Evolutionary conservation across 768 basidiomycete genomes (phyloP), one percentile per base, ranked within the genome.

Genomic region (Nevesoporus exiguus): DNA sequence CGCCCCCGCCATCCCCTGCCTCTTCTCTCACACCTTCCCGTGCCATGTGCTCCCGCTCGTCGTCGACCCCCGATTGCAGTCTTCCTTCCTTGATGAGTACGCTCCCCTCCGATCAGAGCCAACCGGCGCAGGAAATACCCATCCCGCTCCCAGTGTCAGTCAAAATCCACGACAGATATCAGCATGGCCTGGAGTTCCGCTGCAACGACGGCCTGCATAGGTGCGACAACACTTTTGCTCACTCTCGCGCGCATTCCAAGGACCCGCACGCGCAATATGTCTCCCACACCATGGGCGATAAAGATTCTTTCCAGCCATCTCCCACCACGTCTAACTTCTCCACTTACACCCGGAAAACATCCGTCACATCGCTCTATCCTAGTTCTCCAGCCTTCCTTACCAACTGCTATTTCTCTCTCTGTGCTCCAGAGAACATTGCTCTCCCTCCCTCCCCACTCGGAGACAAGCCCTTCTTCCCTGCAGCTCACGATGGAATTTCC

Each of bases 1-100:
- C 55, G 0, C 65, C 61, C 0, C 68, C 68, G 0, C 65, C 69
- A 3, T 69, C 68, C 0, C 67, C 65, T 3, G 60, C 61, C 1
- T 61, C 68, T 0, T 65, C 67, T 0, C 5, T 68, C 9, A 52
- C 67, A 11, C 64, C 67, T 1, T 62, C 63, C 1, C 69, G 65
- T 9, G 53, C 34, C 4, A 19, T 67, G 44, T 61, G 69, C 9
- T 69, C 69, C 0, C 69, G 65, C 21, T 71, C 68, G 0, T 69
- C 68, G 0, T n/a, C 69, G 0, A 65, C 49, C 21, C 55, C 65
- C 41, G 65, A 67, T 1, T 69, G 65, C 2, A 65, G 63, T 49
- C 63, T 69, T 0, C 65, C 69, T 9, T 71, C 69, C 0, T 69
- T 71, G 55, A 71, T 67, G 0, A 69, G 68, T 36, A 71, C 65